These are phyloP conservation scores for Vitis riparia DNA, from an alignment of 164 flowering plant genomes.

Conservation along the genomic window DNA sequence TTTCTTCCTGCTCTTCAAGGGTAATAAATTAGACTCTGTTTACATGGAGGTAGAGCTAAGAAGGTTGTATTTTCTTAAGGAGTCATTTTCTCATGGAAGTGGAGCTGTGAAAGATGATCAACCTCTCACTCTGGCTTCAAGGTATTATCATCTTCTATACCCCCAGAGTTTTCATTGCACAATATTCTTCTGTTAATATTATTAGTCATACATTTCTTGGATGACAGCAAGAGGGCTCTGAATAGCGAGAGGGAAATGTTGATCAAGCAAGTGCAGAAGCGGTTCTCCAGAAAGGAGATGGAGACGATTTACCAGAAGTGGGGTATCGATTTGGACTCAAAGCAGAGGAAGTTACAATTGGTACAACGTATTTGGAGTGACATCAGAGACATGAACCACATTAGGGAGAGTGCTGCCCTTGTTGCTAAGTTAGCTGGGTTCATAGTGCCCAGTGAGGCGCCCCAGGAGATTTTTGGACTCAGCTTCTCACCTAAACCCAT, in stretches of 20 bases:
- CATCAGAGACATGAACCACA: constrained; percentile 44
- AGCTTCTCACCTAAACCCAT: constrained; percentile 24
- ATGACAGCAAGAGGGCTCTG: constrained; percentile 40
- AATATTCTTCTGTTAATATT: neutral
- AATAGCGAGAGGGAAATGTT: constrained; percentile 54
- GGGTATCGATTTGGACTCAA: constrained; percentile 48
- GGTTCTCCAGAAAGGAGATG: constrained; percentile 34
- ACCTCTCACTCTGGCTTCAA: constrained; percentile 43
- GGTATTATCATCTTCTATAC: constrained; percentile 35
- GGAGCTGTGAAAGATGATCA: constrained; percentile 24
- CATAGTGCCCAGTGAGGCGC: constrained; percentile 25
- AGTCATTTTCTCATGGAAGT: constrained; percentile 39
- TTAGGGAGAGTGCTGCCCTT: constrained; percentile 50
- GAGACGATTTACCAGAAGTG: constrained; percentile 42
- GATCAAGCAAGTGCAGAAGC: constrained; percentile 40
- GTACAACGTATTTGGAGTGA: constrained; percentile 41
- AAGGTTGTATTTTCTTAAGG: constrained; percentile 67
- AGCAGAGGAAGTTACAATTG: constrained; percentile 50
- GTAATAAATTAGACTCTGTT: constrained; percentile 72
- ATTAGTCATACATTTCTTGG: neutral
- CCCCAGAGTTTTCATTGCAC: neutral
- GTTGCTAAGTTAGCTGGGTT: constrained; percentile 52
- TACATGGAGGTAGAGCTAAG: constrained; percentile 92
- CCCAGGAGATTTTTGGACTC: constrained; percentile 61
- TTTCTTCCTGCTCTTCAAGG: constrained; percentile 85